Evolutionary conservation across 2,329 filamentous ascomycete genomes (phyloP).

Genomic region (Epichloe baconii): DNA sequence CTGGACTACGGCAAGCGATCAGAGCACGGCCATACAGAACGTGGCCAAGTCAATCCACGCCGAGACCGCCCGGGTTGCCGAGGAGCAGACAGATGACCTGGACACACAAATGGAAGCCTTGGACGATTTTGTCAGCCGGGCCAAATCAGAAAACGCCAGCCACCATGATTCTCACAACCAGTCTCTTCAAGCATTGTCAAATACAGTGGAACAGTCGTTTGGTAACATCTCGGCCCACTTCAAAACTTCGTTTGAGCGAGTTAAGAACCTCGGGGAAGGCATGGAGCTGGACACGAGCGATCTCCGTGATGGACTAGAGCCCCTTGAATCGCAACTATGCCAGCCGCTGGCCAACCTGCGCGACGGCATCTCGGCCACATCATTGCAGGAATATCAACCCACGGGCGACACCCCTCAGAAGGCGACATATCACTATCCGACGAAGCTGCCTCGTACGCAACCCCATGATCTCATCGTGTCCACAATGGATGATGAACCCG

Average conservation of each 20-base stretch:
- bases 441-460: constrained; percentile 60
- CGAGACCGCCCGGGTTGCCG: constrained; percentile 79
- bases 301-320: constrained; percentile 47
- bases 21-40: constrained; percentile 70
- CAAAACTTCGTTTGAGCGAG: constrained; percentile 51
- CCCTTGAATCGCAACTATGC: constrained; percentile 47
- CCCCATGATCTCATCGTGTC: constrained; percentile 32
- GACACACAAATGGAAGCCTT: constrained; percentile 79
- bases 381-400: constrained; percentile 65
- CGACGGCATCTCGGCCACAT: constrained; percentile 48
- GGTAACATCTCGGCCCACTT: constrained; percentile 58
- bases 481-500: constrained; percentile 21
- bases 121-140: constrained; percentile 78
- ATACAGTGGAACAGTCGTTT: constrained; percentile 61
- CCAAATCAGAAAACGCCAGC: constrained; percentile 64
- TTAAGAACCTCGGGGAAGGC: constrained; percentile 55
- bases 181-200: constrained; percentile 54
- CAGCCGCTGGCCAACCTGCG: constrained; percentile 61
- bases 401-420: constrained; percentile 83
- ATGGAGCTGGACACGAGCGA: constrained; percentile 47
- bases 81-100: constrained; percentile 77
- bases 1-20: constrained; percentile 67
- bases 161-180: constrained; percentile 58
- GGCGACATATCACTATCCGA: constrained; percentile 67
- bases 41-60: constrained; percentile 80